Percentiles rank a stretch among this genome's conserved stretches.
These are phyloP conservation scores for Rubroshorea leprosula DNA, from an alignment of 345 rosid genomes.

Conservation along the genomic window DNA sequence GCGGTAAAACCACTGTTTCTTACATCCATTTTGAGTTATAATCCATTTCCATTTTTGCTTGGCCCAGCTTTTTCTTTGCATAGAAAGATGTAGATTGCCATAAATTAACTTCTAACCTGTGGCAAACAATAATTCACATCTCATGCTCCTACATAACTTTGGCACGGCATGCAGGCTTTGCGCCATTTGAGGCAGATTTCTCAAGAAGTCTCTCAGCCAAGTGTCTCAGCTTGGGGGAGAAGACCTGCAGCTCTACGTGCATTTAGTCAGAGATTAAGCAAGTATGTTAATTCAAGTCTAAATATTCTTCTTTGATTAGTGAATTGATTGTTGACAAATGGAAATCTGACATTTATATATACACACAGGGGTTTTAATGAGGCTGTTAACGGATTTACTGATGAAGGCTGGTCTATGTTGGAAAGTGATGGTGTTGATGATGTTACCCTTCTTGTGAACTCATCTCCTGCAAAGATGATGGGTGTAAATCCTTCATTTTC, in stretches of 20 bases:
- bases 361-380: conserved; percentile 85
- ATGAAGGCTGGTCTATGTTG: conserved; percentile 91
- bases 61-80: no score
- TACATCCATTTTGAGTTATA: no score
- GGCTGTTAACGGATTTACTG: conserved; percentile 87
- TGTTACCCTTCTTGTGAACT: conserved; percentile 81
- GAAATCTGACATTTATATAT: conserved; percentile 14
- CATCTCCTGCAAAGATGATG: conserved; percentile 86
- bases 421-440: conserved; percentile 95
- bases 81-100: no score
- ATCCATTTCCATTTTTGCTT: no score
- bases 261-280: conserved; percentile 84
- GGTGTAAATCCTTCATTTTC: conserved; percentile 61
- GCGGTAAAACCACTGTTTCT: conserved; percentile 53
- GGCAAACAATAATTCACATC: no score
- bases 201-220: conserved; percentile 90
- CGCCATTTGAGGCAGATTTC: conserved; percentile 91
- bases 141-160: neutral
- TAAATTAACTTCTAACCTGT: no score
- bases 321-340: neutral
- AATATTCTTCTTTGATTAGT: neutral
- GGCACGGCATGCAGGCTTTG: conserved; percentile 50
- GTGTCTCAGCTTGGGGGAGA: conserved; percentile 78
- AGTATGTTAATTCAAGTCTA: conserved; percentile 29
- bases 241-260: conserved; percentile 92